Percentiles rank a stretch among this genome's conserved stretches.
These are phyloP conservation scores for Calvatia gigantea DNA, from an alignment of 768 basidiomycete species.

Conservation along the genomic window DNA sequence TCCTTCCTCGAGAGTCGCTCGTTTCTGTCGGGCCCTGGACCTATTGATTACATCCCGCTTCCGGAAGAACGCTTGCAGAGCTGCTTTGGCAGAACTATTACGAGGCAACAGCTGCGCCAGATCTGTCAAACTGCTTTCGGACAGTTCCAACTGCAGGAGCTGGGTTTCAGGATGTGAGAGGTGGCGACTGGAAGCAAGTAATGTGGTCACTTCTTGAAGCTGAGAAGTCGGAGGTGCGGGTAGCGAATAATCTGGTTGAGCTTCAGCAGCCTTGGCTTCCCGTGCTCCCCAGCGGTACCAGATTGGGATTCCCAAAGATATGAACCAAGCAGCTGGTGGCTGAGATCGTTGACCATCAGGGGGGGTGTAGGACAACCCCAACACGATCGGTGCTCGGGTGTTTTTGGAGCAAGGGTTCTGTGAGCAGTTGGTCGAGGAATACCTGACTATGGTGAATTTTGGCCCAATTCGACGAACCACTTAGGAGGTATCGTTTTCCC, in stretches of 20 bases:
- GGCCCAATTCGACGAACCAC: neutral
- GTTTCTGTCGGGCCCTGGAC: neutral
- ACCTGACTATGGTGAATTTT: neutral
- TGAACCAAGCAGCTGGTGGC: neutral
- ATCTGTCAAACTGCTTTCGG: too few relatives aligned
- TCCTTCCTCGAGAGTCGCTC: neutral
- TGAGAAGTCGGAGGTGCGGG: neutral
- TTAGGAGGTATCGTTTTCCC: neutral
- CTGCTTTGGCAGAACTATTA: neutral
- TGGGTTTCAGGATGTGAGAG: too few relatives aligned
- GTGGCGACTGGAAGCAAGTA: neutral
- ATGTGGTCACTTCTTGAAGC: neutral
- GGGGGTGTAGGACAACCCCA: neutral
- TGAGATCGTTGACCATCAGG: neutral
- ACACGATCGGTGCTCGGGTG: neutral
- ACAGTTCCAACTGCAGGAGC: too few relatives aligned
- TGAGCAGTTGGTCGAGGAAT: neutral
- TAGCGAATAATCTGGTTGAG: neutral
- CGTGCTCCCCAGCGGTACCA: neutral
- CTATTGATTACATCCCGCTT: neutral
- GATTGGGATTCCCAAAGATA: neutral
- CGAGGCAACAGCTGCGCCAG: neutral
- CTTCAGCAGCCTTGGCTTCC: neutral
- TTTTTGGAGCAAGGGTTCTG: neutral
- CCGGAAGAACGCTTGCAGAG: neutral